A percentile compares a stretch with the other conserved stretches of the same genome.
These are phyloP conservation scores for Penicillium sp. DNA, from an alignment of 2,329 filamentous ascomycete species.

Conservation along the genomic window DNA sequence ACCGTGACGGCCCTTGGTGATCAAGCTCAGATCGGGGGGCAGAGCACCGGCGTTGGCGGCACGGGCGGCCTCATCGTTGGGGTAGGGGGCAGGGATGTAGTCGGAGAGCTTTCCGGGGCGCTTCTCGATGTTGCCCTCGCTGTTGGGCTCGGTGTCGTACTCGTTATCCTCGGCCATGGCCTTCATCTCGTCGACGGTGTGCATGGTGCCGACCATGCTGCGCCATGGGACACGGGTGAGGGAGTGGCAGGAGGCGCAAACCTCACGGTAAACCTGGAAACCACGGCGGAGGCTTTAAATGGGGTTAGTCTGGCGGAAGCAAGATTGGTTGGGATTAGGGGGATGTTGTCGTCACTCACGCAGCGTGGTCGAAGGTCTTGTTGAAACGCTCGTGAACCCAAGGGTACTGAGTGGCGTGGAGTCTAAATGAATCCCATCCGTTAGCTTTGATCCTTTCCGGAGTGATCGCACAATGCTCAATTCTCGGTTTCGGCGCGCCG, in stretches of 20 bases:
- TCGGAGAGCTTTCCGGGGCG: conserved; percentile 97
- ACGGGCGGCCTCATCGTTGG: conserved; percentile 97
- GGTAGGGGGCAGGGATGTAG: conserved; percentile 93
- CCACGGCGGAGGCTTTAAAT: conserved; percentile 84
- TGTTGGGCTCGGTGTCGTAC: conserved; percentile 97
- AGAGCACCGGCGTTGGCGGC: conserved; percentile 98
- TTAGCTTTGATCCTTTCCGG: conserved; percentile 23
- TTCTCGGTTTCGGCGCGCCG: conserved; percentile 25
- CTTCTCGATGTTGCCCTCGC: conserved; percentile 97
- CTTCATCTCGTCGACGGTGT: conserved; percentile 99
- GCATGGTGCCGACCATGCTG: conserved; percentile 80
- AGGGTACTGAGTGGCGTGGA: conserved; percentile 88
- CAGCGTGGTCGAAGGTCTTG: conserved; percentile 96
- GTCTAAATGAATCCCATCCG: conserved; percentile 56
- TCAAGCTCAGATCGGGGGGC: conserved; percentile 95
- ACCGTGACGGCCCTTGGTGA: conserved; percentile 95
- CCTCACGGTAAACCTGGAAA: conserved; percentile 99
- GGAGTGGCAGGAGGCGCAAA: conserved; percentile 97
- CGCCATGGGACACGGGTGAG: conserved; percentile 93
- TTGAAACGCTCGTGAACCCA: conserved; percentile 91
- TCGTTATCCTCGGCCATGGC: conserved; percentile 96
- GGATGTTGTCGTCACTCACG: conserved; percentile 62
- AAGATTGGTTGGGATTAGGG: conserved; percentile 9
- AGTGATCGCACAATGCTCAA: conserved; percentile 22
- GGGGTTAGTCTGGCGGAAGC: conserved; percentile 1